These are phyloP conservation scores for Polyporus arcularius DNA, from an alignment of 768 basidiomycete genomes.

Conservation along the genomic window DNA sequence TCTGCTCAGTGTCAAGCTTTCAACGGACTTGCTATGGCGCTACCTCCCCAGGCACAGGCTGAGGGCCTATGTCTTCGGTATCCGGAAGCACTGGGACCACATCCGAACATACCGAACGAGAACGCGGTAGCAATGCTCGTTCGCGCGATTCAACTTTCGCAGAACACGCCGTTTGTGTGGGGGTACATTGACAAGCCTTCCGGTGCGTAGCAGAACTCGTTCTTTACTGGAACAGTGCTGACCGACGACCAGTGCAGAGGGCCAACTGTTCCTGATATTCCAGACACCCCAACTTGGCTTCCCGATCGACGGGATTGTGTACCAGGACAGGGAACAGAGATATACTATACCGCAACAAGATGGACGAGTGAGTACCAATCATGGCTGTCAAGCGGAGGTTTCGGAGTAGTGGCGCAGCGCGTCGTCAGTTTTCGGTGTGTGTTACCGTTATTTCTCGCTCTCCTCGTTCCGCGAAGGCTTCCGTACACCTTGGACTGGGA, in stretches of 20 bases:
- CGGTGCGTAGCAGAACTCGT: constrained; percentile 44
- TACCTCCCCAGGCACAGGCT: constrained; percentile 44
- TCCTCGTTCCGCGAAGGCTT: too few relatives aligned
- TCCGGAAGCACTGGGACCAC: constrained; percentile 63
- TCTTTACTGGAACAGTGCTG: neutral
- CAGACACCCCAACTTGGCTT: constrained; percentile 59
- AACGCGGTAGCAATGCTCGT: constrained; percentile 60
- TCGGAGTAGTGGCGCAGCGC: too few relatives aligned
- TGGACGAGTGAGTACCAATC: constrained; percentile 50
- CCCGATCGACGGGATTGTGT: constrained; percentile 78
- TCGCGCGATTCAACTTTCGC: constrained; percentile 58
- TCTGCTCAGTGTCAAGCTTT: neutral
- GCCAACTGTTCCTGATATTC: constrained; percentile 66
- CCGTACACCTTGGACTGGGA: too few relatives aligned
- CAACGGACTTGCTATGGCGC: neutral
- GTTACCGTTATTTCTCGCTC: too few relatives aligned
- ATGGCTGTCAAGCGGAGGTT: neutral
- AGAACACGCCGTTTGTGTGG: constrained; percentile 66
- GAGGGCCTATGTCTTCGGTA: constrained; percentile 71
- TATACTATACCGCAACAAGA: constrained; percentile 50
- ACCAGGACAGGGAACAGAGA: constrained; percentile 70
- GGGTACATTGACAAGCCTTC: constrained; percentile 75
- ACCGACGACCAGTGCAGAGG: constrained; percentile 44
- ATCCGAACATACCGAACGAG: constrained; percentile 57
- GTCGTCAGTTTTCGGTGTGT: too few relatives aligned